Evolutionary conservation across 2,329 filamentous ascomycete species (phyloP).

Genomic region (Arachnopeziza araneosa): DNA sequence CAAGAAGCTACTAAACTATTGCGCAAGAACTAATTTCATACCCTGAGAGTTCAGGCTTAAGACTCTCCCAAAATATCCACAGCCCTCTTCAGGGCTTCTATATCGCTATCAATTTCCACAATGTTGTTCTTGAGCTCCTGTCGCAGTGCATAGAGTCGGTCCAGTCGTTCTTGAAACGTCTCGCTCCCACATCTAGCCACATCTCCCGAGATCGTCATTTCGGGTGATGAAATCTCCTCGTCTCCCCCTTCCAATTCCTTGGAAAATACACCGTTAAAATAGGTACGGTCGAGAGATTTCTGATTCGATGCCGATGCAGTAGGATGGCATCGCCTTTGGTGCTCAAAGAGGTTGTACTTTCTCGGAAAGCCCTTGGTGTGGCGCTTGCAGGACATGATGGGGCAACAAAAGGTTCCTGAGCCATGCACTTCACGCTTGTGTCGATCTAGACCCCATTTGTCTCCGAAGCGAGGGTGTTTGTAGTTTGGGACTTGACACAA

Average conservation of each 20-base stretch:
- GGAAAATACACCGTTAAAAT: not conserved
- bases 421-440: conserved; percentile 17
- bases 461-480: conserved; percentile 3
- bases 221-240: not conserved
- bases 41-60: too few species aligned
- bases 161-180: conserved; percentile 5
- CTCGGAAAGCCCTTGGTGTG: conserved; percentile 10
- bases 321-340: conserved; percentile 14
- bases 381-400: conserved; percentile 14
- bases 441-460: conserved; percentile 13
- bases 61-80: not conserved
- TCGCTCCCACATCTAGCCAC: not conserved
- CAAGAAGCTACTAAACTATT: too few species aligned
- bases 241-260: not conserved
- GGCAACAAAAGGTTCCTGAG: conserved; percentile 9
- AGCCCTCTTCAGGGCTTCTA: conserved; percentile 5
- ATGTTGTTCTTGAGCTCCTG: conserved; percentile 8
- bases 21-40: too few species aligned
- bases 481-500: not conserved
- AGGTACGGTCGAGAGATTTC: not conserved
- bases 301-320: not conserved
- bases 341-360: conserved; percentile 14
- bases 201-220: not conserved
- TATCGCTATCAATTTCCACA: conserved; percentile 8
- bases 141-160: conserved; percentile 4